Conservation (phyloP, 768 basidiomycete species). For the Coprinopsis sp. region DNA sequence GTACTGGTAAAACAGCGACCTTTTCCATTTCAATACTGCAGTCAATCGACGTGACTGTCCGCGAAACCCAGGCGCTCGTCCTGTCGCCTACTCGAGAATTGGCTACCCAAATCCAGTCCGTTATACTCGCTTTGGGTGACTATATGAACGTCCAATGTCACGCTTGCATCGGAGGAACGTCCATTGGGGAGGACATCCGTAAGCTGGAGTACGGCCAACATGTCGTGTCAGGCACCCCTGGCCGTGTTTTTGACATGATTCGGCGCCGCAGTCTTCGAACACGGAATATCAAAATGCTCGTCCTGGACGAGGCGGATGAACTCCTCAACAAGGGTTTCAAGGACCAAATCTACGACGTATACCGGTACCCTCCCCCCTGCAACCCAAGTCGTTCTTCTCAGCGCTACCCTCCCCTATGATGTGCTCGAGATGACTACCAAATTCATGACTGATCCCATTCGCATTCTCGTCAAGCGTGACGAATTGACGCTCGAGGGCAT, state of each 20-base stretch:
- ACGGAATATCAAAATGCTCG: conserved; percentile 96
- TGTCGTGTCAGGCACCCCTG: conserved; percentile 95
- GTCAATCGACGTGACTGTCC: conserved; percentile 91
- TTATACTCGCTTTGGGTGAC: conserved; percentile 92
- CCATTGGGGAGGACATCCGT: conserved; percentile 95
- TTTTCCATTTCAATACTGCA: conserved; percentile 98
- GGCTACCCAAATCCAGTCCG: conserved; percentile 98
- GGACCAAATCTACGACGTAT: conserved; percentile 99
- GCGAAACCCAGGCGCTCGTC: conserved; percentile 94
- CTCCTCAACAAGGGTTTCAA: conserved; percentile 97
- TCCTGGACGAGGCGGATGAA: conserved; percentile 94
- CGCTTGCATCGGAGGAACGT: conserved; percentile 96
- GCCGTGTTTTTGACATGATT: conserved; percentile 99
- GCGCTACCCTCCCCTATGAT: conserved; percentile 93
- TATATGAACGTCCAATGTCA: conserved; percentile 99
- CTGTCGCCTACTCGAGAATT: conserved; percentile 98
- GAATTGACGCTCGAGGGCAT: conserved; percentile 96
- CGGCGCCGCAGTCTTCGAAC: conserved; percentile 88
- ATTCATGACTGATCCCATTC: conserved; percentile 98
- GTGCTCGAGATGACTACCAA: conserved; percentile 99
- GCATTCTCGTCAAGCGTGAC: conserved; percentile 98
- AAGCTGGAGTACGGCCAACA: conserved; percentile 98
- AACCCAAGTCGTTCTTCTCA: conserved; percentile 94
- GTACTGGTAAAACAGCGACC: conserved; percentile 99
- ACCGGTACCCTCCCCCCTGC: conserved; percentile 95